phyloP scores from a whole-genome alignment of 2,329 filamentous ascomycete species.

The Alternaria gaisen region DNA sequence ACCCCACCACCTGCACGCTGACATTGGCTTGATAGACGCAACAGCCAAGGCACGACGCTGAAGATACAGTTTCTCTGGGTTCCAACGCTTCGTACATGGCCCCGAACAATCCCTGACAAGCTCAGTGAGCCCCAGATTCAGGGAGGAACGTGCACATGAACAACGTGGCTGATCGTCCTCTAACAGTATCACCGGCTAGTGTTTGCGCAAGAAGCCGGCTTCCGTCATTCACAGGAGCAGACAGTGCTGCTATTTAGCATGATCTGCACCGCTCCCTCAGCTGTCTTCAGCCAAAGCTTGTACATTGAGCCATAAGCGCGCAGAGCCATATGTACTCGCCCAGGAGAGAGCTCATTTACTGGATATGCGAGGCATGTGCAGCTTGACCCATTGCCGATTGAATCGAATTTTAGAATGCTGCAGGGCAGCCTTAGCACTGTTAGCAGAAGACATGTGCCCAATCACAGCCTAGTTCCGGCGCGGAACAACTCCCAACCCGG shows the following conservation, averaged over 20 bases:
- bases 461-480: constrained; percentile 1
- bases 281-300: neutral
- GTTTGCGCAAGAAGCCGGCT: constrained; percentile 1
- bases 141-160: constrained; percentile 12
- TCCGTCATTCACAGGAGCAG: neutral
- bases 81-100: neutral
- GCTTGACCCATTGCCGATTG: constrained; percentile 7
- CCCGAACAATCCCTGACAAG: constrained; percentile 10
- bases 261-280: neutral
- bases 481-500: constrained; percentile 4
- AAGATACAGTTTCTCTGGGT: neutral
- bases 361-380: constrained; percentile 4
- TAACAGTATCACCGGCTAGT: neutral
- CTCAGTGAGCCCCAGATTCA: constrained; percentile 4
- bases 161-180: constrained; percentile 17
- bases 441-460: neutral
- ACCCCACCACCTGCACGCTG: neutral
- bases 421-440: constrained; percentile 9
- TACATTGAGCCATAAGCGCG: neutral
- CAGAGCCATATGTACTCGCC: constrained; percentile 1
- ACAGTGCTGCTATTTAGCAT: neutral
- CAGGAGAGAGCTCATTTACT: constrained; percentile 2
- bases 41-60: neutral
- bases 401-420: constrained; percentile 7
- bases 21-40: constrained; percentile 10